Base-by-base conservation (phyloP, 108 stramenopile species). In the Nannochloropsis salina region DNA sequence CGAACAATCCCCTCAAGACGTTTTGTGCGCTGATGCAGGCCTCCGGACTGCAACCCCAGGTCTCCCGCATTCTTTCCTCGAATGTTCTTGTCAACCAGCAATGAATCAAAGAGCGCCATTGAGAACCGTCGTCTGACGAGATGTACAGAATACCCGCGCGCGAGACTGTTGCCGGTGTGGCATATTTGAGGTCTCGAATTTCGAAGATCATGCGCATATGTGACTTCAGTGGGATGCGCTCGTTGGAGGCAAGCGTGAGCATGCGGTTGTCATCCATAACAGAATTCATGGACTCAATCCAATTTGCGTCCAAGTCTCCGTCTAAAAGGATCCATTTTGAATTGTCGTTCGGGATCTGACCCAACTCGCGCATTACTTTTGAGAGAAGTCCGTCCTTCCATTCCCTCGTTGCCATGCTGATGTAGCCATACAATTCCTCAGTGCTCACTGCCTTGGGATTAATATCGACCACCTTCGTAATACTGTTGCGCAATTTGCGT, bases 171-270 rank as follows among this genome's bases (percentile, higher is more conserved):
- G 95, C 94, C 15, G 95, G 95, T 9, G 93, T 94, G 9, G 94
- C 94, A 82, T 93, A 94, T 89, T 89, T 92, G 22, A 95, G 93
- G 90, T 94, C 94, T 10, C 94, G 85, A 80, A 95, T 94, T 92
- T 95, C 95, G 88, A 95, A 94, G 80, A 95, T 92, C 93, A 95
- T 89, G 44, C 93, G 87, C 94, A 94, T 95, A 89, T 95, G 94
- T 10, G 92, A 87, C 44, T 93, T 93, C 5, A 95, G 90, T 1
- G 94, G 94, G 80, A 95, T 94, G 43, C 94, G 93, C 87, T 95
- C 95, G 84, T 94, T 94, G 40, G 95, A 95, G 6, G 95, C 94
- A 12, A 95, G 89, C 5, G 95, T 94, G 21, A 95, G 93, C 93
- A 94, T 94, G 22, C 93, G 89, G 89, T 94, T 94, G 89, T 95